Conservation (phyloP, 2,329 filamentous ascomycete genomes). For the Nemania bipapillata region DNA sequence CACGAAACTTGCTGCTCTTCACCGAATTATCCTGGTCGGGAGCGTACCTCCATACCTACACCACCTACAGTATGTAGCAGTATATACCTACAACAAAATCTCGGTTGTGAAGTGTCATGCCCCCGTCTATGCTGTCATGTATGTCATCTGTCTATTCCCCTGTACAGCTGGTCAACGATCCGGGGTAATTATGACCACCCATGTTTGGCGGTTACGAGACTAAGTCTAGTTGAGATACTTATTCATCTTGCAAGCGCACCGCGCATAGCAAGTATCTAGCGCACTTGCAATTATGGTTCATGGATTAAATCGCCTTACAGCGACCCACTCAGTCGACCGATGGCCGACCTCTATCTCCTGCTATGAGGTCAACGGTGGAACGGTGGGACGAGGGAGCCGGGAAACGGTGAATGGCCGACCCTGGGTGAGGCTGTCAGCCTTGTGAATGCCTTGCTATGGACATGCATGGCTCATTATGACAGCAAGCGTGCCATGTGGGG, state of each 20-base stretch:
- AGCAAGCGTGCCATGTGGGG: constrained; percentile 26
- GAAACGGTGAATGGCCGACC: constrained; percentile 20
- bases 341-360: background rate
- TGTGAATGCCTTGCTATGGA: constrained; percentile 33
- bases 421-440: constrained; percentile 40
- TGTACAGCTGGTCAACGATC: constrained; percentile 34
- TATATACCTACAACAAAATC: background rate
- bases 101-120: constrained; percentile 4
- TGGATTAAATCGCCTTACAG: too few species aligned
- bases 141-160: constrained; percentile 27
- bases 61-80: too few species aligned
- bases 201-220: constrained; percentile 10
- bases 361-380: constrained; percentile 20
- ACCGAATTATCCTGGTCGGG: background rate
- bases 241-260: constrained; percentile 7
- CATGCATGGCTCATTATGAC: constrained; percentile 10
- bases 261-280: background rate
- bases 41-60: too few species aligned
- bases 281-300: background rate
- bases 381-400: background rate
- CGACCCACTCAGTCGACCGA: constrained; percentile 18
- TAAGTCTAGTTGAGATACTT: constrained; percentile 12
- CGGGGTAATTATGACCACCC: constrained; percentile 16
- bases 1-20: background rate
- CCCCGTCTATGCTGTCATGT: constrained; percentile 8